A percentile compares a stretch with the other conserved stretches of the same genome.
phyloP scores from a whole-genome alignment of 2,329 filamentous ascomycete genomes.

The Curvularia eragrostidis region DNA sequence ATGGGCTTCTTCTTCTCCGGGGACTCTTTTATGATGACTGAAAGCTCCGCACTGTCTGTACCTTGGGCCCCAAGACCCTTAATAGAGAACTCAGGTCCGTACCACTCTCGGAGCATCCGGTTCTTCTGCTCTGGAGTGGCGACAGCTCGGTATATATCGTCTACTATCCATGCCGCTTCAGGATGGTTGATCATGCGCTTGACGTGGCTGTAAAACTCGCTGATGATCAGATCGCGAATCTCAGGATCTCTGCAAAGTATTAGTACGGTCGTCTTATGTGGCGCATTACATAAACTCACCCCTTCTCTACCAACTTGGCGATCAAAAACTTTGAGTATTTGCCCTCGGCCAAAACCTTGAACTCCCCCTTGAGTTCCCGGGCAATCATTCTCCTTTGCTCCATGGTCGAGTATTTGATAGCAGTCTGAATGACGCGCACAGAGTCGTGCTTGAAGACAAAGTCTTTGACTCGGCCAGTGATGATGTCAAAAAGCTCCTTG shows the following conservation, averaged over 20 bases:
- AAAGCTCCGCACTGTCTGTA: conserved; percentile 69
- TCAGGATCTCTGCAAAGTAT: conserved; percentile 69
- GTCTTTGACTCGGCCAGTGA: conserved; percentile 89
- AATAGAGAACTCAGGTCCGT: conserved; percentile 89
- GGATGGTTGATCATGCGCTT: conserved; percentile 93
- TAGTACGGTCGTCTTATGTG: conserved; percentile 8
- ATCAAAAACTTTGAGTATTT: conserved; percentile 98
- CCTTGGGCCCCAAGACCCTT: conserved; percentile 64
- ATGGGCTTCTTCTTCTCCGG: conserved; percentile 88
- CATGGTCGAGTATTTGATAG: conserved; percentile 90
- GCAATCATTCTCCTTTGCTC: conserved; percentile 88
- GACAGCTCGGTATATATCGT: conserved; percentile 91
- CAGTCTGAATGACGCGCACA: conserved; percentile 94
- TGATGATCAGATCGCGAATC: conserved; percentile 85
- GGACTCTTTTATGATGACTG: conserved; percentile 73
- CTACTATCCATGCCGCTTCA: conserved; percentile 96
- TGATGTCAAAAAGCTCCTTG: conserved; percentile 86
- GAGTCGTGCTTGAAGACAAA: conserved; percentile 99
- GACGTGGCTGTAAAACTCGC: conserved; percentile 94
- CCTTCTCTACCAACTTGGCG: conserved; percentile 92
- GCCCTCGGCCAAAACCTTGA: conserved; percentile 86
- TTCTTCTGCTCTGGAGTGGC: conserved; percentile 88
- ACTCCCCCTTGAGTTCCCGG: conserved; percentile 82
- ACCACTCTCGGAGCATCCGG: conserved; percentile 89
- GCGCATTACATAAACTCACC: conserved; percentile 36